Evolutionary conservation across 305 asterid genomes (phyloP).

Genomic region (Fraxinus angustifolia): DNA sequence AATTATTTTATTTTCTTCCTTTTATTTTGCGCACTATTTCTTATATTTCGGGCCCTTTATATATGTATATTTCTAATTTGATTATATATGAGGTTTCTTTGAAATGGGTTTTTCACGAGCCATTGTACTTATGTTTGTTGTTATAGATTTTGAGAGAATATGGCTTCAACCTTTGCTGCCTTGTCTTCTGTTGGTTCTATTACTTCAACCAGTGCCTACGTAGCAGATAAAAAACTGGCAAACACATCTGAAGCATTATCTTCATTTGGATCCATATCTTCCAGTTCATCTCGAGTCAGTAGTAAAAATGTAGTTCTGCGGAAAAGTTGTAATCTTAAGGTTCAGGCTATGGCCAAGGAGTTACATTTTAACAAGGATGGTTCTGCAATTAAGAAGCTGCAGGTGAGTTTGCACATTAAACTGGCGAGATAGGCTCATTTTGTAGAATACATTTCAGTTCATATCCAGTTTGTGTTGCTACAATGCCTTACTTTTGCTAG

Average conservation of each 20-base stretch:
- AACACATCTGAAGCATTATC: constrained; percentile 35
- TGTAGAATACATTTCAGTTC: neutral
- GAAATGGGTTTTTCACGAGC: neutral
- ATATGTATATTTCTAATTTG: neutral
- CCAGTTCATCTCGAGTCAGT: constrained; percentile 28
- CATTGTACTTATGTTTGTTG: neutral
- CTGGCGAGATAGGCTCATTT: neutral
- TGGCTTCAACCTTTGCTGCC: constrained; percentile 43
- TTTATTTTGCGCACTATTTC: neutral
- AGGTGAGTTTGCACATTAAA: constrained; percentile 26
- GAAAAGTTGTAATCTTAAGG: constrained; percentile 31
- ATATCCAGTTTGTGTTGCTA: neutral
- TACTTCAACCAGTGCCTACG: constrained; percentile 25
- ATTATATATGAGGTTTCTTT: neutral
- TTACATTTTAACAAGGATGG: constrained; percentile 59
- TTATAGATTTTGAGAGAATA: constrained; percentile 20
- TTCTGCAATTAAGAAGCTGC: constrained; percentile 52
- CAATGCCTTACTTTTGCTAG: neutral
- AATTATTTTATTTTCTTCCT: neutral
- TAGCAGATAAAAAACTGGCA: constrained; percentile 30
- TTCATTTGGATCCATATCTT: constrained; percentile 40
- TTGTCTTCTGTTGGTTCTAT: constrained; percentile 38
- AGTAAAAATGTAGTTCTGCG: constrained; percentile 28
- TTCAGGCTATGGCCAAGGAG: constrained; percentile 55
- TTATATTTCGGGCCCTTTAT: neutral